These are phyloP conservation scores for Curvularia lunata DNA, from an alignment of 2,329 filamentous ascomycete genomes.

Conservation along the genomic window DNA sequence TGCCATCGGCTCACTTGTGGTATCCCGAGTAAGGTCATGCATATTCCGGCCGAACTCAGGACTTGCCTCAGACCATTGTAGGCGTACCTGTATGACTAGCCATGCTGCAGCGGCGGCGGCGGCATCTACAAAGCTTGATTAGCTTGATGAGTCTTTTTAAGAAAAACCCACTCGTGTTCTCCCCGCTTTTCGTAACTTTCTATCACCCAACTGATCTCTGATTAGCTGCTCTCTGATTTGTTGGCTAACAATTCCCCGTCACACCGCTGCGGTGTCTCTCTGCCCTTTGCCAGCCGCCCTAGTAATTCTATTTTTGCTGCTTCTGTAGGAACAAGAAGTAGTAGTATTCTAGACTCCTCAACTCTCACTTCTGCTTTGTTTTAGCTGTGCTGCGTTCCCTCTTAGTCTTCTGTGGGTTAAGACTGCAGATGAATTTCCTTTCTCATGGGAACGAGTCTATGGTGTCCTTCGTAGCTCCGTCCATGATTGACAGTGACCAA, in stretches of 20 bases:
- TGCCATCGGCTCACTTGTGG: neutral
- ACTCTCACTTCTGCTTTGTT: constrained; percentile 3
- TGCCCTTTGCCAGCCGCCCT: neutral
- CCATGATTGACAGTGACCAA: constrained; percentile 29
- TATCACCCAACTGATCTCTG: constrained; percentile 1
- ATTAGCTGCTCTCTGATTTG: neutral
- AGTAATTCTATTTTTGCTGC: neutral
- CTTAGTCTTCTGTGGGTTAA: neutral
- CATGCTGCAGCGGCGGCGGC: neutral
- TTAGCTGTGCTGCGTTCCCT: constrained; percentile 8
- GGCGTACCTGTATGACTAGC: neutral
- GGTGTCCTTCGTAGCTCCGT: constrained; percentile 6
- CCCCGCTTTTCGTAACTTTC: neutral
- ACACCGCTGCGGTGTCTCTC: neutral
- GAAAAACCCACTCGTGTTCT: neutral
- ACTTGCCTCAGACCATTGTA: neutral
- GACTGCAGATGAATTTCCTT: neutral
- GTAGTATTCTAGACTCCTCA: constrained; percentile 15
- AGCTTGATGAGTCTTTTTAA: neutral
- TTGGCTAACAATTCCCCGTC: neutral
- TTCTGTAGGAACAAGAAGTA: constrained; percentile 16
- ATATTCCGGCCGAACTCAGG: neutral
- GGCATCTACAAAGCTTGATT: neutral
- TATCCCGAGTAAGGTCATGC: neutral
- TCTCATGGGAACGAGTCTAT: neutral